Base-by-base conservation (phyloP, 1,284 basidiomycete genomes). In the Malassezia brasiliensis region DNA sequence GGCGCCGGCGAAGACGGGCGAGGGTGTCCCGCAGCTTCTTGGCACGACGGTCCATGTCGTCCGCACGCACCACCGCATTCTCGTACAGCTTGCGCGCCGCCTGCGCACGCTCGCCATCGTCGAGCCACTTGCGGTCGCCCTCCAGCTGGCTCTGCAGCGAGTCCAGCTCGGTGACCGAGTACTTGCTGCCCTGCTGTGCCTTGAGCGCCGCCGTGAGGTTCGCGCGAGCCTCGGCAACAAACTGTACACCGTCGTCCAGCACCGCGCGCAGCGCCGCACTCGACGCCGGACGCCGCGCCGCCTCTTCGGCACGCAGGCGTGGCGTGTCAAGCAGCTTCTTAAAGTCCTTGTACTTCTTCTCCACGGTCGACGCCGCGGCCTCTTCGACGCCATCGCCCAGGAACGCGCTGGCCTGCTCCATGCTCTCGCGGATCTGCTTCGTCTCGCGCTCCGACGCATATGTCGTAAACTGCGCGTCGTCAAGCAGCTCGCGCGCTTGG, bases 251-350 rank as follows among this genome's bases (percentile, higher is more conserved):
- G 7, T 78, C 74, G 28, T 72, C 68, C 64, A 82, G 77, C 8
- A 79, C 79, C 80, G 85, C 77, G 83, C 88, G 72, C 83, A 85
- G 64, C 79, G 84, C 72, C 77, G 81, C 60, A 40, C 80, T 66
- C 1, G 79, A 76, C 79, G 85, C 80, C 80, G 87, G 64, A 5
- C 81, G 78, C 17, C 83, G 82, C 64, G 85, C 83, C 52, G 85
- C 85, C 77, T 98, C 90, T 71, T 82, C 81, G 77, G 91, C 87
- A 11, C 94, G 85, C 68, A 84, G 82, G 41, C 87, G 81, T 55
- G 96, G 83, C 2, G 89, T 88, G 42, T 80, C 79, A 74, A 96
- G 90, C 56, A 91, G 77, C 39, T 79, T 77, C 87, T 94, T 89
- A 19, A 96, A 77, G 14, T 81, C 83, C 37, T 81, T 80, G 47